A percentile compares a stretch with the other conserved stretches of the same genome.
These are phyloP conservation scores for Ceratobasidium sp. DNA, from an alignment of 1,284 basidiomycete species.

Conservation along the genomic window DNA sequence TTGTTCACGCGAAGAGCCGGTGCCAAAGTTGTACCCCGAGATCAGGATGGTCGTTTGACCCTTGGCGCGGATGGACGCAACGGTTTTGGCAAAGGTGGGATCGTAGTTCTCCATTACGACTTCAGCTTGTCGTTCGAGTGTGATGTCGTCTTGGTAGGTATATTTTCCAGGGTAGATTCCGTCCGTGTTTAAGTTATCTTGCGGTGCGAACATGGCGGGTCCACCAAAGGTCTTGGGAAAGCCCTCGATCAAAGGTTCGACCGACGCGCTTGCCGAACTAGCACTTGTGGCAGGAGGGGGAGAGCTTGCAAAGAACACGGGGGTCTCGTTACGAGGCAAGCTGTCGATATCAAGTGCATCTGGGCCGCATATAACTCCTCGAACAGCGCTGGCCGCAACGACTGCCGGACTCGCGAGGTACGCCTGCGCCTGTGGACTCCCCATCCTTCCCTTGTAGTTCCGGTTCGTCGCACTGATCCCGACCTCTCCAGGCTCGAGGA, in stretches of 20 bases:
- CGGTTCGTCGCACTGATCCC: constrained; percentile 98
- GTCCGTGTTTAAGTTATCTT: constrained; percentile 98
- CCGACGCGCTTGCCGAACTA: constrained; percentile 48
- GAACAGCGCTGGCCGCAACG: constrained; percentile 93
- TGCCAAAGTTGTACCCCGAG: constrained; percentile 98
- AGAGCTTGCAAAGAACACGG: constrained; percentile 53
- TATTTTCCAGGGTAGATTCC: constrained; percentile 99
- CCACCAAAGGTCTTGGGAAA: constrained; percentile 90
- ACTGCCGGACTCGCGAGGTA: constrained; percentile 97
- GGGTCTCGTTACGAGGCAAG: constrained; percentile 62
- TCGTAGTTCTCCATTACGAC: constrained; percentile 99
- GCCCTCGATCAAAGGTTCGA: constrained; percentile 73
- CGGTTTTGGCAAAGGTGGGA: constrained; percentile 80
- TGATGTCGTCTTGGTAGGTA: constrained; percentile 99
- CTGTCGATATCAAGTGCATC: constrained; percentile 68
- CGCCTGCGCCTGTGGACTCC: constrained; percentile 91
- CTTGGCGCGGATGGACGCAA: constrained; percentile 68
- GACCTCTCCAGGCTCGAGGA: constrained; percentile 92
- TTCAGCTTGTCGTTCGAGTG: constrained; percentile 90
- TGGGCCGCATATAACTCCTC: constrained; percentile 91
- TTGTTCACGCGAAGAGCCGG: constrained; percentile 98
- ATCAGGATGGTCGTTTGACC: constrained; percentile 68
- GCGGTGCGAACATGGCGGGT: constrained; percentile 89
- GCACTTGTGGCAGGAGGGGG: constrained; percentile 49
- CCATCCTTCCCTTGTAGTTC: constrained; percentile 99